These are phyloP conservation scores for Cytidiella melzeri DNA, from an alignment of 768 basidiomycete genomes.

Conservation along the genomic window DNA sequence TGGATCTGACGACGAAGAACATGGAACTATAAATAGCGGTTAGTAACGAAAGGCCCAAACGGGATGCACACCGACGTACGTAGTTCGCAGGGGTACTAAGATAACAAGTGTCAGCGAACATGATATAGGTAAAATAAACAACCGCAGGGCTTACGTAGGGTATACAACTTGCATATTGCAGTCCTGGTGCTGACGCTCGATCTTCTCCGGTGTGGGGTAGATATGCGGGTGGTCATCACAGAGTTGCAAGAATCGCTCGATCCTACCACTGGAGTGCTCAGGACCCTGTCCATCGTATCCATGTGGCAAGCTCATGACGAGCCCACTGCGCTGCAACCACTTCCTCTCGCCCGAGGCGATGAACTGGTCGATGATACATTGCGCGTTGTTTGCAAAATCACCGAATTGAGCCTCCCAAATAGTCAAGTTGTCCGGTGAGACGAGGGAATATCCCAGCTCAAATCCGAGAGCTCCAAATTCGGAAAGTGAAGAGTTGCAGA, in stretches of 20 bases:
- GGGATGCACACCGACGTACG: conserved; percentile 43
- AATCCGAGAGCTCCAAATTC: conserved; percentile 95
- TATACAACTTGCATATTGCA: conserved; percentile 99
- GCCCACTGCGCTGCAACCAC: conserved; percentile 90
- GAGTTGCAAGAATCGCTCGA: conserved; percentile 96
- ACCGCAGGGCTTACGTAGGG: conserved; percentile 61
- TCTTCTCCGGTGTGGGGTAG: conserved; percentile 83
- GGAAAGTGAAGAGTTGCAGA: conserved; percentile 96
- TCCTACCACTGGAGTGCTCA: conserved; percentile 92
- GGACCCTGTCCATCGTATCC: conserved; percentile 99
- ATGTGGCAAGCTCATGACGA: conserved; percentile 87
- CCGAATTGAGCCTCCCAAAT: conserved; percentile 99
- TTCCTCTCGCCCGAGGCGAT: conserved; percentile 96
- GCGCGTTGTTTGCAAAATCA: conserved; percentile 96
- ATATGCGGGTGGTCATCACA: conserved; percentile 94
- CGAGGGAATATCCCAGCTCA: conserved; percentile 97
- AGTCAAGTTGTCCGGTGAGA: conserved; percentile 86
- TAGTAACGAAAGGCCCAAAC: too few relatives aligned
- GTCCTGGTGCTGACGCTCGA: conserved; percentile 95
- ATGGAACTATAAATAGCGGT: conserved; percentile 73
- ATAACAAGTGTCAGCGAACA: too few relatives aligned
- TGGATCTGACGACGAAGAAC: conserved; percentile 95
- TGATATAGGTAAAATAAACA: too few relatives aligned
- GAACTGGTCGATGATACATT: conserved; percentile 98
- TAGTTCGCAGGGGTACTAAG: conserved; percentile 90